Conservation (phyloP, 1,284 basidiomycete genomes). For the Polyporus tsugae region DNA sequence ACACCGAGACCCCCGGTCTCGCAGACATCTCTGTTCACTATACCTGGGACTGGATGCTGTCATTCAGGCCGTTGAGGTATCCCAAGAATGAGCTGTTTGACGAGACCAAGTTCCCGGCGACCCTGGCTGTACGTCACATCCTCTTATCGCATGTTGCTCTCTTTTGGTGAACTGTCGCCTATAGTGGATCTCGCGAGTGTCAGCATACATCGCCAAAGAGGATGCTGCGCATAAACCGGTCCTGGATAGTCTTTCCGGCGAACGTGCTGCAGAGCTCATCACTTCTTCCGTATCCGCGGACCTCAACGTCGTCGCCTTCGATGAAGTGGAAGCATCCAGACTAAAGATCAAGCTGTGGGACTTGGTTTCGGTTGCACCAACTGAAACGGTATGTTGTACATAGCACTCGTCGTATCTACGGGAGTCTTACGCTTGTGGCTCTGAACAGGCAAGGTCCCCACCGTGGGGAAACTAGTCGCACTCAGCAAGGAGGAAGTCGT, state of each 20-base stretch:
- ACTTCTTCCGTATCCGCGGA: constrained; percentile 46
- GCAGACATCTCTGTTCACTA: constrained; percentile 61
- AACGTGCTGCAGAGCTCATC: constrained; percentile 55
- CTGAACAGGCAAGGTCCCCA: constrained; percentile 50
- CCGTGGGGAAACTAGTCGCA: constrained; percentile 57
- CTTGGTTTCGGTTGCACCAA: constrained; percentile 53
- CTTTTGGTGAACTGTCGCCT: constrained; percentile 10
- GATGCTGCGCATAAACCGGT: constrained; percentile 16
- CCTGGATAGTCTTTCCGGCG: constrained; percentile 49
- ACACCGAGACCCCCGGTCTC: constrained; percentile 58
- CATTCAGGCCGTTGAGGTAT: constrained; percentile 39
- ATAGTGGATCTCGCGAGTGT: constrained; percentile 57
- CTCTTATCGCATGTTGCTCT: background rate
- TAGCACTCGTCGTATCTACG: background rate
- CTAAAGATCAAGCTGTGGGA: constrained; percentile 50
- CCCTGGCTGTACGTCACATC: constrained; percentile 47
- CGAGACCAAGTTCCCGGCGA: constrained; percentile 47
- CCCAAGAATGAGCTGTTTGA: constrained; percentile 49
- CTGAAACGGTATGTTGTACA: constrained; percentile 59
- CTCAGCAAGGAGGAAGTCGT: constrained; percentile 58
- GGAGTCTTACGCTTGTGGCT: background rate
- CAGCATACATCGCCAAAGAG: constrained; percentile 36
- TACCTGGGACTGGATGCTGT: constrained; percentile 52
- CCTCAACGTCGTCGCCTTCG: constrained; percentile 54
- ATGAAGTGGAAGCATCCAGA: constrained; percentile 51